These are phyloP conservation scores for Psilocybe cubensis DNA, from an alignment of 768 basidiomycete species.

Conservation along the genomic window DNA sequence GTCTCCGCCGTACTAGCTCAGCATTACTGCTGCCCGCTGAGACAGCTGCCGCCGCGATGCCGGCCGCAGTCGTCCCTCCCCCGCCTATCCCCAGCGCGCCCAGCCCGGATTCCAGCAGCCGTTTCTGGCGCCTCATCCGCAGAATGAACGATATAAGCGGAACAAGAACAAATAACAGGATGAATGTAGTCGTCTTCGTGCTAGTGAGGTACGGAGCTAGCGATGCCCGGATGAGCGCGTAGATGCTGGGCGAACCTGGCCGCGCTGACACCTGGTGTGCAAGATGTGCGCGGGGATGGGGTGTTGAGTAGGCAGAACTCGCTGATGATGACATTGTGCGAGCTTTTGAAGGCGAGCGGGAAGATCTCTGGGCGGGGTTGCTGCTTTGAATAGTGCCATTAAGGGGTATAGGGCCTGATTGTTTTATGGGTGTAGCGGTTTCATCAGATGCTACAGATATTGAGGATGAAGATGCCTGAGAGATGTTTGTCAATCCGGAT, in stretches of 20 bases:
- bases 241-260: slow-evolving; percentile 28
- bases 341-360: slow-evolving; percentile 28
- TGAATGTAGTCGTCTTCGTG: slow-evolving; percentile 51
- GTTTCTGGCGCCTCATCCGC: slow-evolving; percentile 50
- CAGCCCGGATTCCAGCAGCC: slow-evolving; percentile 24
- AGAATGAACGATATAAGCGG: slow-evolving; percentile 52
- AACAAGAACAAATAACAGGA: slow-evolving; percentile 49
- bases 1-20: slow-evolving; percentile 59
- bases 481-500: slow-evolving; percentile 26
- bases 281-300: slow-evolving; percentile 24
- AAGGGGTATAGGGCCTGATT: slow-evolving; percentile 10
- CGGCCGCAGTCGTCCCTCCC: slow-evolving; percentile 16
- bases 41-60: slow-evolving; percentile 11
- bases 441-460: slow-evolving; percentile 42
- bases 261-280: slow-evolving; percentile 21
- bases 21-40: slow-evolving; percentile 45
- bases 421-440: slow-evolving; percentile 34
- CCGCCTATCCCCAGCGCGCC: slow-evolving; percentile 10
- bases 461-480: slow-evolving; percentile 36
- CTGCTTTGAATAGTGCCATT: slow-evolving; percentile 7
- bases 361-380: background rate
- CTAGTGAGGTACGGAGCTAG: slow-evolving; percentile 52
- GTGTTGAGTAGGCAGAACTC: slow-evolving; percentile 25
- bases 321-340: slow-evolving; percentile 26
- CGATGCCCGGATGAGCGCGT: slow-evolving; percentile 51